Evolutionary conservation across 1,139 yeast genomes (phyloP), one percentile per base, ranked within the genome.

Genomic region (Blastobotrys elegans): DNA sequence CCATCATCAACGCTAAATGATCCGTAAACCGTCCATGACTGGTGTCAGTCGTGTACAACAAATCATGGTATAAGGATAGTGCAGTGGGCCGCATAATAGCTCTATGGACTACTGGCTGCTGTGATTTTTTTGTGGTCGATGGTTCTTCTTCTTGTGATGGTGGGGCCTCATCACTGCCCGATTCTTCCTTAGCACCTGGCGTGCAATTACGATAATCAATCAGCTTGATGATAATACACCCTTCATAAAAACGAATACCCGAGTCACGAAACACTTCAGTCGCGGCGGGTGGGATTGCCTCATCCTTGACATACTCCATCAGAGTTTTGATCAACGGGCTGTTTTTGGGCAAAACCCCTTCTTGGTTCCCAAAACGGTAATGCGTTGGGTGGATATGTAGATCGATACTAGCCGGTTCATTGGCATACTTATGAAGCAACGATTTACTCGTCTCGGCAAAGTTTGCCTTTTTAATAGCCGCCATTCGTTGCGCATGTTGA

Each of bases 351-450:
- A 92, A 80, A 14, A 86, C 79, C 41, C 86, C 82, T 44, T 94
- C 95, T 53, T 73, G 78, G 57, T 80, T 81, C 50, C 85, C 85
- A 68, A 84, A 88, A 52, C 94, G 76, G 63, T 81, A 92, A 65
- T 90, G 95, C 44, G 87, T 86, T 57, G 87, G 95, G 65, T 85
- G 90, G 33, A 92, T 88, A 60, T 92, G 97, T 56, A 92, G 80
- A 53, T 83, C 94, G 50, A 92, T 66, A 40, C 95, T 85, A 10
- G 97, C 86, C 5, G 94, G 87, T 53, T 78, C 80, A 51, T 80
- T 79, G 52, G 84, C 81, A 62, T 82, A 89, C 62, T 89, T 90
- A 51, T 79, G 76, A 56, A 92, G 68, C n/a, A 92, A 74, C 43
- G 83, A 86, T 52, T 79, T 84, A 10, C 86, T 70, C 3, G 90